These are phyloP conservation scores for Lentinula boryana DNA, from an alignment of 768 basidiomycete genomes.

Conservation along the genomic window DNA sequence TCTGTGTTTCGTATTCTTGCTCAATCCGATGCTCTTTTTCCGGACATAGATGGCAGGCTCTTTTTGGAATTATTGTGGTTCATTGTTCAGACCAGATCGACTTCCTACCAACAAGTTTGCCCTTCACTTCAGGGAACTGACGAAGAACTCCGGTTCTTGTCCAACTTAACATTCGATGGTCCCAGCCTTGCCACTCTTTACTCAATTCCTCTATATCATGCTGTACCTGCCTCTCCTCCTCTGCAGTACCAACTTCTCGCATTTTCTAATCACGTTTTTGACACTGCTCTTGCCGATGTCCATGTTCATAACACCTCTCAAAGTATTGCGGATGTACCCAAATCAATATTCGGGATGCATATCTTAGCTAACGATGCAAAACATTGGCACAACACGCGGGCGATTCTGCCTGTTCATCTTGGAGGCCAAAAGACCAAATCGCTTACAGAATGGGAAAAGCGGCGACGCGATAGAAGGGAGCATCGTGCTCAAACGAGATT, in stretches of 20 bases:
- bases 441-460: slow-evolving; percentile 28
- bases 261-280: slow-evolving; percentile 33
- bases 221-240: not conserved
- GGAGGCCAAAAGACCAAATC: slow-evolving; percentile 36
- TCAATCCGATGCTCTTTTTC: not conserved
- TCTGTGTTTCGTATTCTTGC: slow-evolving; percentile 11
- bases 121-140: not conserved
- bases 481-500: slow-evolving; percentile 55
- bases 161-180: not conserved
- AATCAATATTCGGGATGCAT: slow-evolving; percentile 34
- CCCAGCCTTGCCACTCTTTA: not conserved
- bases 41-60: not conserved
- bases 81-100: not conserved
- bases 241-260: slow-evolving; percentile 21
- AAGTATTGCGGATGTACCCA: slow-evolving; percentile 11
- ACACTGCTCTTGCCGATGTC: slow-evolving; percentile 31
- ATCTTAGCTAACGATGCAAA: slow-evolving; percentile 39
- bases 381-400: slow-evolving; percentile 55
- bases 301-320: slow-evolving; percentile 11
- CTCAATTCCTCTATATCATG: not conserved
- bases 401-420: slow-evolving; percentile 48
- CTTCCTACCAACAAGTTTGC: not conserved
- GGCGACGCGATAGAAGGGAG: slow-evolving; percentile 30
- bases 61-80: not conserved
- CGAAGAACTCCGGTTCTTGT: not conserved